Base-by-base conservation (phyloP, 1,139 yeast genomes). In the Debaryomyces fabryi region DNA sequence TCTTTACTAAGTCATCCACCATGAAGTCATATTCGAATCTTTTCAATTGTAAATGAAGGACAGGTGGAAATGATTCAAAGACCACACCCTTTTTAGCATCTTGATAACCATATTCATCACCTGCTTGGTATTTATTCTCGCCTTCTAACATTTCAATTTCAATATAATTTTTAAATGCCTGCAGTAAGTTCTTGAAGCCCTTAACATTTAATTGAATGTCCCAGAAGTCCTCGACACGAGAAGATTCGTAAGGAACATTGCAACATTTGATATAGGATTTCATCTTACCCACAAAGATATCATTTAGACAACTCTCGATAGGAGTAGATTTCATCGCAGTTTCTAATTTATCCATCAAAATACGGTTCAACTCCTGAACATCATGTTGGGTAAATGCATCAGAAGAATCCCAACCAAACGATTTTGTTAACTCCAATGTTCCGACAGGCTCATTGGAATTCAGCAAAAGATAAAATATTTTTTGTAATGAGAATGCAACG, bases 311-410 rank as follows among this genome's bases (percentile, higher is more conserved):
- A 34, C 88, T 89, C 64, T 91, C 97, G 24, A 90, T 93, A 0
- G 77, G 72, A 0, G 97, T 86, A 6, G 91, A 93, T 63, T 91
- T 91, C 98, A 93, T 92, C 46, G 90, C 89, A 6, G 85, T 78
- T 67, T 95, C 99, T 46, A 93, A 76, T 58, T 87, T 85, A 65
- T 93, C 99, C 97, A 95, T 93, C 63, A 93, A 76, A 36, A 95
- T 92, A 59, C 99, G 85, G 64, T 92, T 91, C 65, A 95, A 78
- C 65, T 93, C 99, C 65, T 95, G 99, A 13, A 93, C 97, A 64
- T 93, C 99, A 67, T 93, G 99, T 67, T 93, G 99, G 6, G 96
- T 89, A 65, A 93, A 95, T 0, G 98, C 97, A 59, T 93, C 99
- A 9, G 86, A 86, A 8, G 91, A 81, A 64, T 92, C 97, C 99